Evolutionary conservation across 805 yeast species (phyloP), one percentile per base, ranked within the genome.

Genomic region (Metschnikowia cerradonensis): DNA sequence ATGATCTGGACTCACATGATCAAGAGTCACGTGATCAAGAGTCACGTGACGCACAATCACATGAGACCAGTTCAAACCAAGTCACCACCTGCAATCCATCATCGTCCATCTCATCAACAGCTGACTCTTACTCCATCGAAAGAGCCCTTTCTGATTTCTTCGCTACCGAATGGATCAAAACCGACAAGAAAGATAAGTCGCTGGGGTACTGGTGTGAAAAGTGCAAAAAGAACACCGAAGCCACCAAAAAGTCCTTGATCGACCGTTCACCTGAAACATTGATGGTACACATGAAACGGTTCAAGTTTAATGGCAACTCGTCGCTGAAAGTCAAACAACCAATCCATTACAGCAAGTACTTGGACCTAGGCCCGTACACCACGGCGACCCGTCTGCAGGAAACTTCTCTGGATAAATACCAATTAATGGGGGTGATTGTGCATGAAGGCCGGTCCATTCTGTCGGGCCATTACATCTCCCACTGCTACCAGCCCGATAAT

Each of bases 381-480:
- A 51, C 45, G 14, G 55, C 54, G 8, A 53, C 58, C 14, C 30
- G 26, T 10, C 15, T 47, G 23, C 11, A 5, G n/a, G 77, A 79
- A 6, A 19, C 14, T 6, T 13, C 14, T 8, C 17, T 41, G 26
- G 23, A 49, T 41, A 61, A 59, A 49, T 94, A 94, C 68, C 86
- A 84, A 64, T 76, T 94, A 56, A 76, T 82, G 15, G 82, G 91
- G 20, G 96, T 92, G 15, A 88, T 92, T 53, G 92, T 90, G 4
- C 99, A 94, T 64, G 96, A 89, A 61, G 99, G 99, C 38, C 77
- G 98, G 55, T 87, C 96, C 1, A 84, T 91, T 13, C 83, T 90
- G 41, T 84, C 94, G 3, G 99, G 99, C 3, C 99, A 94, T 67
- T 94, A 94, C 63, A 81, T 90, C 52, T 88, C 96, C 0, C 90